These are phyloP conservation scores for Saururus chinensis DNA, from an alignment of 164 flowering plant species.

Conservation along the genomic window DNA sequence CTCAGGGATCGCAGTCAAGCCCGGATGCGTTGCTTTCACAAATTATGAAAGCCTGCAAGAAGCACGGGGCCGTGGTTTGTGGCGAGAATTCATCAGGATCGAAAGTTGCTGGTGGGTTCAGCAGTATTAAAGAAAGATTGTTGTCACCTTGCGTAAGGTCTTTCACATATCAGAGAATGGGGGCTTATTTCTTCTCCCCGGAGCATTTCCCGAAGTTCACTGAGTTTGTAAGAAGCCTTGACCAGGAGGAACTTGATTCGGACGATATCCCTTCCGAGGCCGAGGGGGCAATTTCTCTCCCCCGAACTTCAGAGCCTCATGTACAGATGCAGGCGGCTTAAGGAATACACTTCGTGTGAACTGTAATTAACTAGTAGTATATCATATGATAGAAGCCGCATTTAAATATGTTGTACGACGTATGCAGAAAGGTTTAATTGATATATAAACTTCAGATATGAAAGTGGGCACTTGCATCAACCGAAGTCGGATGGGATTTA, in stretches of 20 bases:
- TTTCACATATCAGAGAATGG: constrained; percentile 89
- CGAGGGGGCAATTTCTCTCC: constrained; percentile 7
- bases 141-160: constrained; percentile 19
- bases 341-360: constrained; percentile 6
- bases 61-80: constrained; percentile 40
- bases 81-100: constrained; percentile 52
- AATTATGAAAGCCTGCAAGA: constrained; percentile 36
- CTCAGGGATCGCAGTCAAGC: constrained; percentile 31
- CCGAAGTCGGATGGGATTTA: no score
- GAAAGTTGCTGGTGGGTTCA: constrained; percentile 23
- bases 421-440: no score
- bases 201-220: constrained; percentile 69
- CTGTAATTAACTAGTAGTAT: not conserved
- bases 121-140: constrained; percentile 45
- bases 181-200: constrained; percentile 87
- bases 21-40: constrained; percentile 55
- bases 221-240: constrained; percentile 38
- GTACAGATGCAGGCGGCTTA: constrained; percentile 23
- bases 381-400: no score
- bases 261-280: constrained; percentile 43
- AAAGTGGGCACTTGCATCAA: no score
- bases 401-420: no score
- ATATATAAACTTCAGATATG: no score
- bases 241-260: constrained; percentile 24
- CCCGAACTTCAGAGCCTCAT: constrained; percentile 9